phyloP scores from a whole-genome alignment of 2,329 filamentous ascomycete species.

The Rhytidhysteron rufulum region DNA sequence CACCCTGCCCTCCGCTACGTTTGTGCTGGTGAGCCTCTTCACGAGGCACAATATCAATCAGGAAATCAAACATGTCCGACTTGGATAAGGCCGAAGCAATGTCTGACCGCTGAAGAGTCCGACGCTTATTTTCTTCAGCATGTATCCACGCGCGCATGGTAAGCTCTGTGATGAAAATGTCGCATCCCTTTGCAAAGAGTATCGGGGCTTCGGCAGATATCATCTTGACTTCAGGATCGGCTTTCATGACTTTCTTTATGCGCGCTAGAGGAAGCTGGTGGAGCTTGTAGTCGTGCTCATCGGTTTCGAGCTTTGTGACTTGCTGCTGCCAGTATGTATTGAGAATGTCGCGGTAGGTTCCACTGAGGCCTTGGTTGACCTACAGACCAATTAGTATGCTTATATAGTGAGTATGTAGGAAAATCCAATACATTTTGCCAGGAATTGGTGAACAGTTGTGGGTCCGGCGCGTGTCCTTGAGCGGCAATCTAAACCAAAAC shows the following conservation, averaged over 20 bases:
- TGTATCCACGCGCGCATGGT: constrained; percentile 99
- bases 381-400: constrained; percentile 38
- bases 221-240: constrained; percentile 99
- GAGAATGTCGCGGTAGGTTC: constrained; percentile 92
- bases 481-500: constrained; percentile 67
- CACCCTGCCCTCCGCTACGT: constrained; percentile 45
- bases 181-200: constrained; percentile 95
- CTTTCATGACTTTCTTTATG: constrained; percentile 99
- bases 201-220: constrained; percentile 98
- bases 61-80: constrained; percentile 99
- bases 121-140: constrained; percentile 96
- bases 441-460: constrained; percentile 87
- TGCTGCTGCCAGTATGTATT: constrained; percentile 99
- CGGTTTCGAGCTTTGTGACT: constrained; percentile 89
- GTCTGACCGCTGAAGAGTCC: constrained; percentile 90
- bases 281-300: constrained; percentile 97
- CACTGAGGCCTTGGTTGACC: constrained; percentile 93
- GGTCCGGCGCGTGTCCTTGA: constrained; percentile 80
- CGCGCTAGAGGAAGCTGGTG: constrained; percentile 95
- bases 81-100: constrained; percentile 95
- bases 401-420: not conserved
- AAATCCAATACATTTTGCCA: constrained; percentile 76
- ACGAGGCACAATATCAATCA: constrained; percentile 96
- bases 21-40: constrained; percentile 90
- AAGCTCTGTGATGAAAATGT: constrained; percentile 98